Evolutionary conservation across 495 filamentous ascomycete species (phyloP), one percentile per base, ranked within the genome.

Genomic region (Neurospora discreta): DNA sequence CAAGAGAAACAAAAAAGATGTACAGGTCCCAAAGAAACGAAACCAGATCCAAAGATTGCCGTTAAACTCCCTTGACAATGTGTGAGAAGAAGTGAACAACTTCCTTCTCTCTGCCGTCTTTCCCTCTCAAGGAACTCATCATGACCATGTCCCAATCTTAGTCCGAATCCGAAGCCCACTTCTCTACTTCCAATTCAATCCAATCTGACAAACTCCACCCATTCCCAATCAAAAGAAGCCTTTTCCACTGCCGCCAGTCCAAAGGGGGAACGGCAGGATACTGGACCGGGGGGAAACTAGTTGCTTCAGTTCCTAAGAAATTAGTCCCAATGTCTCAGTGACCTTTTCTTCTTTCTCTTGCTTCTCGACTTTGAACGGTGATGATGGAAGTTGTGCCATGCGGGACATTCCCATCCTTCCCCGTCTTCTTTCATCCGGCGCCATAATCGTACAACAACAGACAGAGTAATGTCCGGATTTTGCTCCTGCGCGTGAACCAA

Each of bases 281-380:
- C 30, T 60, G 15, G 30, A 30, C 52, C 13, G 52, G 52, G 15
- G 15, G 52, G 15, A 60, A 60, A 60, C 69, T 79, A 80, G 75
- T 78, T 79, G 70, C 79, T 79, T 80, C 74, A 79, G 75, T 79
- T 80, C 77, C 79, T 80, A 77, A 80, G 74, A 69, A 80, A 80
- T 80, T 80, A 80, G 79, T 77, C 77, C 75, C 71, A 67, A 73
- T 41, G 71, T 69, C 41, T 76, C 72, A 44, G 71, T n/a, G 46
- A 38, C 23, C 26, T 46, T 40, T 69, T 44, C 26, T 44, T 15
- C 23, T 71, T n/a, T 40, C 40, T 30, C 38, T 71, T 33, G 33
- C 72, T 68, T 73, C 39, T 38, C 68, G 52, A 33, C 26, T 26
- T 6, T 10, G 46, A 3, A 52, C 2, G 46, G 46, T 8, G 23